Base-by-base conservation (phyloP, 2,329 filamentous ascomycete species). In the Calonectria hawksworthii region DNA sequence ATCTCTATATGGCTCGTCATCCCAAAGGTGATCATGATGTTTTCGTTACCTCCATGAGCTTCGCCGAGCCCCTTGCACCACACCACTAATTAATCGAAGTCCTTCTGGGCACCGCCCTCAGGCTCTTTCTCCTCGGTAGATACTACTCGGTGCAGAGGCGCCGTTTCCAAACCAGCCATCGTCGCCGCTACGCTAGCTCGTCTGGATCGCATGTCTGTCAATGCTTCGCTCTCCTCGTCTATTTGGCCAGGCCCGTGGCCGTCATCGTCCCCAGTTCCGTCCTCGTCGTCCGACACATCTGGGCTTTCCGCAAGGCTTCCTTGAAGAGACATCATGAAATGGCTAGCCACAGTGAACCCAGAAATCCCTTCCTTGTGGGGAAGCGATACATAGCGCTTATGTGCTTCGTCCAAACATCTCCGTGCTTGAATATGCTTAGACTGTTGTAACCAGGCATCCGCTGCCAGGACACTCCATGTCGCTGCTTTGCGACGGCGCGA, bases 401-500 rank as follows among this genome's bases (percentile, higher is more conserved):
- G 85, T 4, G 95, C 95, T 77, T 94, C 92, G 64, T 94, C 92
- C 1, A 99, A 89, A 77, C 94, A 95, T 73, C 91, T 90, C 78
- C 95, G 94, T 0, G 96, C 94, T 81, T 98, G 94, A 18, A 94
- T 91, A 68, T 92, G 92, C 82, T 96, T 96, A 41, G 91, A 92
- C 76, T 96, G 91, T 66, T 90, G 90, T 70, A 96, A 88, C 97
- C 97, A 99, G 1, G 93, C 90, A 80, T 98, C 94, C 0, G 96
- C 93, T 1, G 95, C 94, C 50, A 98, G 89, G 28, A 97, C 90
- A 78, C 93, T 94, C 96, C 96, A 99, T 77, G 98, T 91, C 0
- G 95, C 97, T 2, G 96, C 94, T 87, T 98, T 99, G 64, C 97
- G 90, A 74, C 90, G 90, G 75, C 96, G 90, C 11, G 90, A 89